Conservation (phyloP, 306 rosid species). For the Prunus salicina region DNA sequence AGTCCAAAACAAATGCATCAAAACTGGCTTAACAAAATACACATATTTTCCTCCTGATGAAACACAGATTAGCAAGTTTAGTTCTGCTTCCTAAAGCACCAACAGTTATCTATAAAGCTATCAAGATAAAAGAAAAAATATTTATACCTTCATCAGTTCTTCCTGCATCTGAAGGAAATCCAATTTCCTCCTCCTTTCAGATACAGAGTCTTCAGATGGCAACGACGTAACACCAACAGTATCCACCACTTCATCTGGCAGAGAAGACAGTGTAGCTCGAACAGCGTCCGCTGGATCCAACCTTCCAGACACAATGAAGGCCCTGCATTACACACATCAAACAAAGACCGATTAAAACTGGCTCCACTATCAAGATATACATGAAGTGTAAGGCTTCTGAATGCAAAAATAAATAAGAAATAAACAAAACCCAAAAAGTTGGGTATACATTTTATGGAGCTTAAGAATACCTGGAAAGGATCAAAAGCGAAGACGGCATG, state of each 20-base stretch:
- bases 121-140: conserved; percentile 8
- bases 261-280: conserved; percentile 85
- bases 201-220: conserved; percentile 87
- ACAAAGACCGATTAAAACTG: background rate
- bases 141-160: conserved; percentile 79
- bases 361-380: background rate
- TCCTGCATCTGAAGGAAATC: conserved; percentile 95
- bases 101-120: background rate
- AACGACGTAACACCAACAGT: conserved; percentile 81
- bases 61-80: background rate
- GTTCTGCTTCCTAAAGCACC: background rate
- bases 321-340: conserved; percentile 41
- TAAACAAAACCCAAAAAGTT: background rate
- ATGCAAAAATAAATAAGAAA: background rate
- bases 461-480: conserved; percentile 82
- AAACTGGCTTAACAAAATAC: background rate
- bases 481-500: conserved; percentile 92
- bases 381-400: background rate
- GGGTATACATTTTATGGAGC: background rate
- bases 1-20: conserved; percentile 13
- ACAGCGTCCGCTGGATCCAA: conserved; percentile 86
- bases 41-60: background rate
- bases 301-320: conserved; percentile 82
- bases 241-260: conserved; percentile 96
- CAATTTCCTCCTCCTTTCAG: conserved; percentile 91